A percentile compares a stretch with the other conserved stretches of the same genome.
These are phyloP conservation scores for Acrodontium crateriforme DNA, from an alignment of 2,329 filamentous ascomycete genomes.

Conservation along the genomic window DNA sequence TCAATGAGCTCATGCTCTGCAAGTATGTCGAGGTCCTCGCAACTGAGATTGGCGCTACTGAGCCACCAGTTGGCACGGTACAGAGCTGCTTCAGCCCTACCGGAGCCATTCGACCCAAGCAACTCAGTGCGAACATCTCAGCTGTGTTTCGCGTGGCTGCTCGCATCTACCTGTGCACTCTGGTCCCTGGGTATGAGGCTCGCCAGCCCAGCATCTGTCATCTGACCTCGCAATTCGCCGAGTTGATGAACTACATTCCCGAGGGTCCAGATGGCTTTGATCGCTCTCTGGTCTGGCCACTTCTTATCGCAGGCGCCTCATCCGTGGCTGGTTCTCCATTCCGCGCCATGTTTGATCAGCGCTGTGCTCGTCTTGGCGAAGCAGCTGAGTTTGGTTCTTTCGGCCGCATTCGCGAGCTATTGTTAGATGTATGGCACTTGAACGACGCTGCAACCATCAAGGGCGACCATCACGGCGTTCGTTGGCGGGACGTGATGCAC, in stretches of 20 bases:
- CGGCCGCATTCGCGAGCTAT: conserved; percentile 62
- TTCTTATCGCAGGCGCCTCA: conserved; percentile 72
- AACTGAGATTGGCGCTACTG: conserved; percentile 70
- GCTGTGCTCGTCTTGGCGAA: conserved; percentile 61
- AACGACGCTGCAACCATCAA: conserved; percentile 48
- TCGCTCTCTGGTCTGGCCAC: conserved; percentile 82
- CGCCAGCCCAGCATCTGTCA: conserved; percentile 59
- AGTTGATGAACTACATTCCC: conserved; percentile 69
- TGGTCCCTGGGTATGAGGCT: conserved; percentile 78
- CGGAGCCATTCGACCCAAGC: conserved; percentile 65
- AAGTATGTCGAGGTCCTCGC: conserved; percentile 80
- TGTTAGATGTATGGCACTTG: conserved; percentile 68
- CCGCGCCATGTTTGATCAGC: conserved; percentile 63
- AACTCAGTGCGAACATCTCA: conserved; percentile 79
- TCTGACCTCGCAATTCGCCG: conserved; percentile 64
- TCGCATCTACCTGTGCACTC: conserved; percentile 89
- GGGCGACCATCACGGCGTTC: conserved; percentile 51
- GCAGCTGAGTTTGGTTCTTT: conserved; percentile 71
- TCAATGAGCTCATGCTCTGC: conserved; percentile 76
- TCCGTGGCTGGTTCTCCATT: conserved; percentile 61
- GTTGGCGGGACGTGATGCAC: conserved; percentile 91
- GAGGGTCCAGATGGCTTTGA: conserved; percentile 72
- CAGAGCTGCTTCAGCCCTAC: conserved; percentile 43
- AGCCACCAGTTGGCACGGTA: conserved; percentile 36
- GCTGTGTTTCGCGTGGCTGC: conserved; percentile 82